phyloP scores from a whole-genome alignment of 2,329 filamentous ascomycete genomes.

The Fusarium poae region DNA sequence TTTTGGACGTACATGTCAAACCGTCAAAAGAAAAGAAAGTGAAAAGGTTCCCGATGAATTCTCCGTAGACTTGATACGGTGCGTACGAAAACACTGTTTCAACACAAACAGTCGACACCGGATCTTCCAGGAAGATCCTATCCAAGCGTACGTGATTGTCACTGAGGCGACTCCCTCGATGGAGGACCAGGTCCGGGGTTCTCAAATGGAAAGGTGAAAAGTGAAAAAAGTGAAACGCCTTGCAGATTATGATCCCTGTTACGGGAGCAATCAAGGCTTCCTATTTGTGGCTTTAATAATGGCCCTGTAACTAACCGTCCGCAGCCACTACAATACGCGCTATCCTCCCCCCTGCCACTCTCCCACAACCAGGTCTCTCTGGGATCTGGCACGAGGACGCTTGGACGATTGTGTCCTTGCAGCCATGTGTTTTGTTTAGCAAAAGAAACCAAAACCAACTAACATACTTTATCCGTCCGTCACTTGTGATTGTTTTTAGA shows the following conservation, averaged over 20 bases:
- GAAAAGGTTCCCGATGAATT: neutral
- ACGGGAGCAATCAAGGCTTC: constrained; percentile 26
- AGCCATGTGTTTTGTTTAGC: constrained; percentile 38
- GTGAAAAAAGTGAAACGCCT: constrained; percentile 30
- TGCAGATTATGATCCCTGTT: constrained; percentile 24
- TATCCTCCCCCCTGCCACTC: neutral
- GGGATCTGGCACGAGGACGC: constrained; percentile 9
- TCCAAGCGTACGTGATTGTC: constrained; percentile 7
- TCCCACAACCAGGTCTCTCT: constrained; percentile 3
- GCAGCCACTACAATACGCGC: neutral
- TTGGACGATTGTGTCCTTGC: constrained; percentile 31
- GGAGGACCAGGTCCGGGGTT: constrained; percentile 3
- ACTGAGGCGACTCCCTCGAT: neutral
- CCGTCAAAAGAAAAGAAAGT: neutral
- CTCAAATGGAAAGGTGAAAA: neutral
- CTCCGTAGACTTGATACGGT: constrained; percentile 29
- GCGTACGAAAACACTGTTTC: constrained; percentile 33
- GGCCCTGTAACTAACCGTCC: constrained; percentile 11
- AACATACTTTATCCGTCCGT: neutral
- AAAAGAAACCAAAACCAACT: neutral
- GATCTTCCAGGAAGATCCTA: constrained; percentile 12
- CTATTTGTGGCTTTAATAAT: constrained; percentile 46
- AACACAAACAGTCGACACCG: constrained; percentile 13
- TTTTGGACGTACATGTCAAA: neutral
- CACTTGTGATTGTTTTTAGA: neutral